These are phyloP conservation scores for Trematosphaeria pertusa DNA, from an alignment of 2,329 filamentous ascomycete genomes.

Conservation along the genomic window DNA sequence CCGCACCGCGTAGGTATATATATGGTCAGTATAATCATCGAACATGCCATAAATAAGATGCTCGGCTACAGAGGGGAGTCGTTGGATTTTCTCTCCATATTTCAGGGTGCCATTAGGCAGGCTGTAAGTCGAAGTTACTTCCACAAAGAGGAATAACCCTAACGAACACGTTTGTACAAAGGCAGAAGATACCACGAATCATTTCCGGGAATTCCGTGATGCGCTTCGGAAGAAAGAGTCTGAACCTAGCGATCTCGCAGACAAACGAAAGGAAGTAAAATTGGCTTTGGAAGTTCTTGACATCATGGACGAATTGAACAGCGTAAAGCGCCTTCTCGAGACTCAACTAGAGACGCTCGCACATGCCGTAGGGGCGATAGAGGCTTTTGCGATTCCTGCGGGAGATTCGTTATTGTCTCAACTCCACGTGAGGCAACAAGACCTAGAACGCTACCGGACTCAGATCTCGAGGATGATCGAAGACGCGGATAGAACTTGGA, in stretches of 20 bases:
- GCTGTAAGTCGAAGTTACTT: neutral
- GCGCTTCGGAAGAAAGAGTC: too few relatives aligned
- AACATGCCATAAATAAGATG: neutral
- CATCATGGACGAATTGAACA: constrained; percentile 1
- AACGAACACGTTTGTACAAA: too few relatives aligned
- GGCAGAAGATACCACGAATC: too few relatives aligned
- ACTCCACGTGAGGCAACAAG: too few relatives aligned
- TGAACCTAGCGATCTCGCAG: neutral
- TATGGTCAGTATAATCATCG: neutral
- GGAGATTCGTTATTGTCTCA: too few relatives aligned
- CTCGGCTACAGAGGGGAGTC: neutral
- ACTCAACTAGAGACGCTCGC: neutral
- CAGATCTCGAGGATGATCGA: too few relatives aligned
- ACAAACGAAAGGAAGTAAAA: neutral
- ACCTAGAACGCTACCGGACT: too few relatives aligned
- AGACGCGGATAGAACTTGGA: too few relatives aligned
- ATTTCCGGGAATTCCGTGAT: too few relatives aligned
- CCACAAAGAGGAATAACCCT: too few relatives aligned
- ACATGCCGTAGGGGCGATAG: too few relatives aligned
- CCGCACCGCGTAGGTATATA: neutral
- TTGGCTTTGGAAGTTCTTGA: neutral
- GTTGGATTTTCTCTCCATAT: neutral
- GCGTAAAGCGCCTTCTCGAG: neutral
- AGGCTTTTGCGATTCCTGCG: too few relatives aligned
- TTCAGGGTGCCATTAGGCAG: neutral